phyloP scores from a whole-genome alignment of 495 filamentous ascomycete species.

The Neurospora sp. region DNA sequence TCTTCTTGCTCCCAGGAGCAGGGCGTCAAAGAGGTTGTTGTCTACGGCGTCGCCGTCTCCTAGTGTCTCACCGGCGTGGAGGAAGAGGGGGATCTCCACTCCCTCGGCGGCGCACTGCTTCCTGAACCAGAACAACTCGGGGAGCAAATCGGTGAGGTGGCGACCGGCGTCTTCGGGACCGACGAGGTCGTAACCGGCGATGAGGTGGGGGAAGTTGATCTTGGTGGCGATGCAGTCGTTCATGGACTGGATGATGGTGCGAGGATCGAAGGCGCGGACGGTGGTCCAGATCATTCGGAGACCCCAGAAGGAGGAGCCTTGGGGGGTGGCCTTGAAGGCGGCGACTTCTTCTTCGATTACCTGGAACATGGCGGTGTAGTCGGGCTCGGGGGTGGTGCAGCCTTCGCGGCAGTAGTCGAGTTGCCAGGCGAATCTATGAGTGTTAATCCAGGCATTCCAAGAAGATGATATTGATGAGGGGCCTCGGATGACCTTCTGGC shows the following conservation, averaged over 20 bases:
- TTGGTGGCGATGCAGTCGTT: slow-evolving; percentile 77
- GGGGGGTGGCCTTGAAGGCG: slow-evolving; percentile 53
- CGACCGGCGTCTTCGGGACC: slow-evolving; percentile 75
- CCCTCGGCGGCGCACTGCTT: slow-evolving; percentile 69
- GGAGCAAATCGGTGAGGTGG: slow-evolving; percentile 63
- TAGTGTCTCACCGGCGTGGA: slow-evolving; percentile 82
- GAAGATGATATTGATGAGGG: background rate
- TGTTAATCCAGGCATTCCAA: background rate
- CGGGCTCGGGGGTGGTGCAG: slow-evolving; percentile 47
- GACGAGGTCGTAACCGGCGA: slow-evolving; percentile 83
- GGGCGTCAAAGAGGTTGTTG: slow-evolving; percentile 81
- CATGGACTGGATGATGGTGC: slow-evolving; percentile 67
- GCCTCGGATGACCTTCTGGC: background rate
- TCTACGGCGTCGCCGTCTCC: slow-evolving; percentile 66
- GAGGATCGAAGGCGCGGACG: slow-evolving; percentile 50
- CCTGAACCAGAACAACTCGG: slow-evolving; percentile 85
- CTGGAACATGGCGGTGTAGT: slow-evolving; percentile 54
- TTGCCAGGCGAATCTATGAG: slow-evolving; percentile 45
- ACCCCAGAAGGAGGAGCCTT: slow-evolving; percentile 72
- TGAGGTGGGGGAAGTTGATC: slow-evolving; percentile 60
- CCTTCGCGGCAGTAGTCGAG: slow-evolving; percentile 51
- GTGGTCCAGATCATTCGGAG: slow-evolving; percentile 82
- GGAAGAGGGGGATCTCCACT: slow-evolving; percentile 88
- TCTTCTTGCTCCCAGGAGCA: slow-evolving; percentile 75
- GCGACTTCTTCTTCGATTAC: slow-evolving; percentile 72